Conservation (phyloP, 2,329 filamentous ascomycete genomes). For the Parastagonospora nodorum region DNA sequence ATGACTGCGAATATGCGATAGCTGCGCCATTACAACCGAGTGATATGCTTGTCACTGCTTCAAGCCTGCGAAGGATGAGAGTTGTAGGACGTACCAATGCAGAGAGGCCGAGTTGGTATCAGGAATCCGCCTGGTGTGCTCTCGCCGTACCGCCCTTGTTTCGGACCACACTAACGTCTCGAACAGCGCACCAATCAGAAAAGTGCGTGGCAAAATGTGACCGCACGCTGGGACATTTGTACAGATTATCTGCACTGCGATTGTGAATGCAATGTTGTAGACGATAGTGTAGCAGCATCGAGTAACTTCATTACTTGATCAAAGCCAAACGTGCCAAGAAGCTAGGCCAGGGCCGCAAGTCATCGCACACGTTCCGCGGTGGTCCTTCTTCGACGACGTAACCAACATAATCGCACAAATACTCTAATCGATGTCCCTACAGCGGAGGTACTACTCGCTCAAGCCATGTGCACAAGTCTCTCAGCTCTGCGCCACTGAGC, state of each 20-base stretch:
- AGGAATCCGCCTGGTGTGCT: not conserved
- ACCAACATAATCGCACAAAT: not conserved
- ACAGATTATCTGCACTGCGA: not conserved
- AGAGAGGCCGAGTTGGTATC: not conserved
- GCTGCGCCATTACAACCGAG: slow-evolving; percentile 1
- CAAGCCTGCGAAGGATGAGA: slow-evolving; percentile 8
- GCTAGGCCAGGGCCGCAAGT: not conserved
- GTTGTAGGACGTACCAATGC: slow-evolving; percentile 1
- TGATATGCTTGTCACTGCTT: not conserved
- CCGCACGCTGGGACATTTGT: not conserved
- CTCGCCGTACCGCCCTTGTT: not conserved
- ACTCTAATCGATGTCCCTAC: not conserved
- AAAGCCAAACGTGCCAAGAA: not conserved
- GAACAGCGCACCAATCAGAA: not conserved
- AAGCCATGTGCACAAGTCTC: slow-evolving; percentile 53
- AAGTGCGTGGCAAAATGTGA: not conserved
- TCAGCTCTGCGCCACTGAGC: slow-evolving; percentile 49
- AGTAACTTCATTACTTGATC: not conserved
- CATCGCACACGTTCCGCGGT: not conserved
- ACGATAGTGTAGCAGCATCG: no score
- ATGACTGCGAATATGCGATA: not conserved
- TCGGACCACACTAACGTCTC: not conserved
- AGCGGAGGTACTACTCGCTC: slow-evolving; percentile 45
- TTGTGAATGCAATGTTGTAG: no score
- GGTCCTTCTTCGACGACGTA: not conserved